These are phyloP conservation scores for Ceratobasidium papillatum DNA, from an alignment of 1,284 basidiomycete species.

Conservation along the genomic window DNA sequence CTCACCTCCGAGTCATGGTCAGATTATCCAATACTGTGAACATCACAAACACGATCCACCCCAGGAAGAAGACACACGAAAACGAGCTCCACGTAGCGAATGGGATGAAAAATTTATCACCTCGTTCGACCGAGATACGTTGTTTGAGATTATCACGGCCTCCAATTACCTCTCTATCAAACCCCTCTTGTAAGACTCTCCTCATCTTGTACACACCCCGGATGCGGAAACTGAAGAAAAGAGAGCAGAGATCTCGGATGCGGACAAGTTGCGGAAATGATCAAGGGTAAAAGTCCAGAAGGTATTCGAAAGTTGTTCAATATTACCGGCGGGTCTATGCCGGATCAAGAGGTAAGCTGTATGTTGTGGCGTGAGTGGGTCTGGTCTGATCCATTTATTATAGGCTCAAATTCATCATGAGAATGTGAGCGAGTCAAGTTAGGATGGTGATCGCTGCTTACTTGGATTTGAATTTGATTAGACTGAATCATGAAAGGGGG, in stretches of 20 bases:
- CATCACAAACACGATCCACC: slow-evolving; percentile 65
- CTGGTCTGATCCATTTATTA: too few species aligned
- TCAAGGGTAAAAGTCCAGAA: slow-evolving; percentile 96
- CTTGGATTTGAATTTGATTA: too few species aligned
- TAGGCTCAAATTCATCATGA: slow-evolving; percentile 51
- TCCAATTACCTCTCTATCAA: slow-evolving; percentile 99
- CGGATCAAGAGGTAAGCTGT: slow-evolving; percentile 98
- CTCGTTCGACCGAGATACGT: slow-evolving; percentile 94
- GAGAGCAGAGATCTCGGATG: slow-evolving; percentile 97
- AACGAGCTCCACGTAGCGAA: too few species aligned
- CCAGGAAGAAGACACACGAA: too few species aligned
- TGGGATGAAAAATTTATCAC: slow-evolving; percentile 98
- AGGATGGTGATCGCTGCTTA: too few species aligned
- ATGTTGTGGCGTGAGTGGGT: too few species aligned
- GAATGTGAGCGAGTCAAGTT: too few species aligned
- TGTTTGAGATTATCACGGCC: slow-evolving; percentile 99
- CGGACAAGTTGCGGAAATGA: slow-evolving; percentile 99
- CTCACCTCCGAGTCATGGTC: neutral
- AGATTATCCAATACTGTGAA: slow-evolving; percentile 69
- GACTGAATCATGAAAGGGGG: too few species aligned
- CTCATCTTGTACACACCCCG: slow-evolving; percentile 50
- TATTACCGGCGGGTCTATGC: slow-evolving; percentile 98
- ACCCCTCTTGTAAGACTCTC: slow-evolving; percentile 80
- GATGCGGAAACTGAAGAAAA: too few species aligned
- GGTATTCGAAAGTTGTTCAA: slow-evolving; percentile 97